Evolutionary conservation across 78 protist genomes (phyloP).

Genomic region (Protostelium mycophagum): DNA sequence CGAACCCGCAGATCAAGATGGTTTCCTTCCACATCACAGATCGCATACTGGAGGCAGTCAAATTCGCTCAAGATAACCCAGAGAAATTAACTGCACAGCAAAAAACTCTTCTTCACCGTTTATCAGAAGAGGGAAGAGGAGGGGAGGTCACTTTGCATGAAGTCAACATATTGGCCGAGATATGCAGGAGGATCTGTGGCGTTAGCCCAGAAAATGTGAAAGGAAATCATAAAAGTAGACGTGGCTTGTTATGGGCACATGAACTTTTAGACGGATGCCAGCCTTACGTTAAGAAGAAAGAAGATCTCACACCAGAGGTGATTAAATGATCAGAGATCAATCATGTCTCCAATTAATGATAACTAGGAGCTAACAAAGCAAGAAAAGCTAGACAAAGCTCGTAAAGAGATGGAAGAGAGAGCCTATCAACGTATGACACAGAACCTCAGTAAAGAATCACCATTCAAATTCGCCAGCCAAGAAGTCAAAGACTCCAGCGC

Average conservation of each 20-base stretch:
- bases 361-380: neutral
- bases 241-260: neutral
- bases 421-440: neutral
- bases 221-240: neutral
- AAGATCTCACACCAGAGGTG: neutral
- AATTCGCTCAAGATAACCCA: neutral
- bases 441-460: neutral
- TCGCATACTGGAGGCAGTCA: neutral
- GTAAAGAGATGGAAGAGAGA: neutral
- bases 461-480: neutral
- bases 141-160: neutral
- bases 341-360: neutral
- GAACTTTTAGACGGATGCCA: neutral
- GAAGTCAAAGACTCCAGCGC: neutral
- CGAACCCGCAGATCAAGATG: too few relatives aligned
- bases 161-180: neutral
- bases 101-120: neutral
- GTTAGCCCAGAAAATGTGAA: neutral
- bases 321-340: neutral
- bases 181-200: neutral
- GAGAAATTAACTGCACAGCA: neutral
- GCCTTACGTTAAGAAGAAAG: neutral
- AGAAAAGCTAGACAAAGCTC: neutral
- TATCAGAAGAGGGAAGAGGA: neutral
- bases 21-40: neutral